Evolutionary conservation across 192 early-diverging fungal genomes (phyloP).

Genomic region (Chytriomyces sp.): DNA sequence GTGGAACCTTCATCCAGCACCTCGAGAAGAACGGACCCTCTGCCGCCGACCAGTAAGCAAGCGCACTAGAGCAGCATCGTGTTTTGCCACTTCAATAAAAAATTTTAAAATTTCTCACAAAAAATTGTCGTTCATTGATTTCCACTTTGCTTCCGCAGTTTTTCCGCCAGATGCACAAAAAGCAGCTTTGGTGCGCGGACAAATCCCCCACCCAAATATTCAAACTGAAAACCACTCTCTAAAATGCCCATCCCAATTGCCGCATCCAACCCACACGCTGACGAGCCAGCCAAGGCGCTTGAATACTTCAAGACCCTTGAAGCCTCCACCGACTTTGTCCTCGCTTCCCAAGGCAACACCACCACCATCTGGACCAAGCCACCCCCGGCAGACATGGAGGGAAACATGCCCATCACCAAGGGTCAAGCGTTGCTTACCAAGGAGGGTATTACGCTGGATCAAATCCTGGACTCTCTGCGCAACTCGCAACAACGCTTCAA

Average conservation of each 20-base stretch:
- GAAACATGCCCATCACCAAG: constrained; percentile 28
- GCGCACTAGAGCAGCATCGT: too few species aligned
- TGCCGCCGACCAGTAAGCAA: not conserved
- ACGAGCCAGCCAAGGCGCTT: not conserved
- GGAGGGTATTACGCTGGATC: constrained; percentile 10
- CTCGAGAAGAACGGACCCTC: constrained; percentile 26
- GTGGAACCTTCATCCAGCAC: constrained; percentile 6
- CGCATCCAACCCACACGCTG: constrained; percentile 3
- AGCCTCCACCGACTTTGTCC: constrained; percentile 4
- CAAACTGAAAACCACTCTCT: not conserved
- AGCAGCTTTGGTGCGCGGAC: too few species aligned
- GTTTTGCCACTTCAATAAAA: too few species aligned
- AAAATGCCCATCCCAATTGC: constrained; percentile 10
- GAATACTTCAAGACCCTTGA: constrained; percentile 18
- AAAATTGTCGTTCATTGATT: too few species aligned
- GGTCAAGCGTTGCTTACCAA: not conserved
- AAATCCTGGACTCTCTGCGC: constrained; percentile 12
- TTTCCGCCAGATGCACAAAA: too few species aligned
- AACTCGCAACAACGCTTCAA: constrained; percentile 7
- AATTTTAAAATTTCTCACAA: too few species aligned
- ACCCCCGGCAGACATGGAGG: not conserved
- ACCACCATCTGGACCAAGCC: constrained; percentile 24
- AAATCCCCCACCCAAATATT: too few species aligned
- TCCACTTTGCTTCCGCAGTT: too few species aligned
- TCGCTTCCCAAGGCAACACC: not conserved